Base-by-base conservation (phyloP, 2,329 filamentous ascomycete species). In the Geosmithia flava region DNA sequence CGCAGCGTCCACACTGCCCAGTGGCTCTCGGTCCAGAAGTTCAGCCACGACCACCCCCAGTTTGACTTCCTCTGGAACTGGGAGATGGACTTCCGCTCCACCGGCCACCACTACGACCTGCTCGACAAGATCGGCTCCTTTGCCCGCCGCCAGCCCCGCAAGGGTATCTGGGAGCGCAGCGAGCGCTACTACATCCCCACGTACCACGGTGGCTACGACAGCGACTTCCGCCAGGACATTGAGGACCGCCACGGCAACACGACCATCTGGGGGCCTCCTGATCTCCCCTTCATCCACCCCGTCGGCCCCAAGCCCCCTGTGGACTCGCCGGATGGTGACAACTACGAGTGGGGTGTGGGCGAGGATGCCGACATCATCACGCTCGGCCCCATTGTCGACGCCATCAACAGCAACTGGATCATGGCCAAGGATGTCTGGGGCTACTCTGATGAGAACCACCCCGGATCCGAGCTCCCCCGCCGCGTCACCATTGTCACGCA, bases 1-100 rank as follows among this genome's bases (percentile, higher is more conserved):
- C 62, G 69, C 51, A 69, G 64, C 47, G 78, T 79, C n/a, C 75
- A 80, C 55, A 71, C 72, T 27, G 70, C 75, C 29, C 82, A 87
- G 56, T 87, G 82, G 70, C 72, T 87, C 54, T 82, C 83, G 6
- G 72, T 89, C 2, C 85, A 89, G 59, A 83, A 82, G 64, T 89
- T 90, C 59, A 78, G 78, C 50, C 75, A 84, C 56, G 82, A 84
- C 46, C 82, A 88, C 56, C 85, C 85, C 0, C 80, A 91, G 56
- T 93, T 86, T 53, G 84, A 90, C 55, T 88, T 78, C 56, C 74
- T 88, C 55, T 93, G 87, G 85, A 90, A 91, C 61, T 90, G 85
- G 86, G 87, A 93, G 60, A 85, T 88, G 66, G 86, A 93, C 58
- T 81, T 83, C 30, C 76, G 87, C 45, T 84, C 85, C 58, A 87